phyloP scores from a whole-genome alignment of 148 eudicot genomes.

The Rhododendron ovatum region DNA sequence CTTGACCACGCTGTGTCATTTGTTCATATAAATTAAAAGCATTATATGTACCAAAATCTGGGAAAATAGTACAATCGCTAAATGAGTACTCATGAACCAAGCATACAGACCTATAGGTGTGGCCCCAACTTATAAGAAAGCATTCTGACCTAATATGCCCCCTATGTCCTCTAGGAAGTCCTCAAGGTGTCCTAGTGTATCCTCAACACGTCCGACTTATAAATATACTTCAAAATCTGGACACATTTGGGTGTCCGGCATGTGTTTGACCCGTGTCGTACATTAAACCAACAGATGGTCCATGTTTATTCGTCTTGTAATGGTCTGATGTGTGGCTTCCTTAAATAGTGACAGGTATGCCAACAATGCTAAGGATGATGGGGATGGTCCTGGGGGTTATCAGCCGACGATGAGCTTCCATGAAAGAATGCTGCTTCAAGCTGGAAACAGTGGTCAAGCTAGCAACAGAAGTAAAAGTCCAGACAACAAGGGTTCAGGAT shows the following conservation, averaged over 20 bases:
- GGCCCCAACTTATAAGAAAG: not conserved
- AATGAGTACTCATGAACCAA: not conserved
- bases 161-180: not conserved
- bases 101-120: not conserved
- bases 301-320: not conserved
- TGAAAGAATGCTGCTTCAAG: constrained; percentile 23
- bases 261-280: not conserved
- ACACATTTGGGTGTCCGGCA: not conserved
- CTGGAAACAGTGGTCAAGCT: constrained; percentile 14
- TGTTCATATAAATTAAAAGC: not conserved
- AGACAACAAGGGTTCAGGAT: constrained; percentile 20
- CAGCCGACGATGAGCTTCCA: constrained; percentile 37
- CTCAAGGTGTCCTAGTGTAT: not conserved
- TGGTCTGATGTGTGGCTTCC: not conserved
- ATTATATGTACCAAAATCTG: not conserved
- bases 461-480: constrained; percentile 33
- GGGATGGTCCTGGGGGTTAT: constrained; percentile 34
- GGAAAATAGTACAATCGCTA: not conserved
- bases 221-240: not conserved
- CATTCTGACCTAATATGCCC: not conserved
- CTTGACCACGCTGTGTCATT: not conserved
- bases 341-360: constrained; percentile 33
- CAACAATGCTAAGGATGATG: constrained; percentile 21
- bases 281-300: not conserved
- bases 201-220: not conserved